Conservation (phyloP, 148 eudicot species). For the Fagopyrum homotropicum region DNA sequence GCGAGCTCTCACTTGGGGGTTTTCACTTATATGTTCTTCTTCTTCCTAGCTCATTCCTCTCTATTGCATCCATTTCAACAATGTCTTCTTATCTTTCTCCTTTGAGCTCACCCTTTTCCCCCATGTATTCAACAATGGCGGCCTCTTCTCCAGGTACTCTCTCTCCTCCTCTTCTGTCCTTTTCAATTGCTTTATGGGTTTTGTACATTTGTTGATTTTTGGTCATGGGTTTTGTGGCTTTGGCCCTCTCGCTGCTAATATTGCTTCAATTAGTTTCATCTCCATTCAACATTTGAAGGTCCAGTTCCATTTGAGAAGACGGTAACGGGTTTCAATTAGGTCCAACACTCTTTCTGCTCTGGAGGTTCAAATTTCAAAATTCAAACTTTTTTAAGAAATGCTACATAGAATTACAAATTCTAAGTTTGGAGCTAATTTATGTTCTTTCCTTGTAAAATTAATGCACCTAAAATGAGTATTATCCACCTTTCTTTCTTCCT, state of each 20-base stretch:
- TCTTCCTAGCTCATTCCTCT: not conserved
- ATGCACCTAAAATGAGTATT: slow-evolving; percentile 14
- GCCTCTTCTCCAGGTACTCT: slow-evolving; percentile 42
- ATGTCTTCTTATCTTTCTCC: slow-evolving; percentile 23
- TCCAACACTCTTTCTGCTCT: not conserved
- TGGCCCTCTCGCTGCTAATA: not conserved
- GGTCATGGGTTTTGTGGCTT: not conserved
- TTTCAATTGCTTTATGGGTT: not conserved
- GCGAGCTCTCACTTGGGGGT: slow-evolving; percentile 13
- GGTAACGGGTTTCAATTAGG: not conserved
- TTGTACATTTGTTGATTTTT: not conserved
- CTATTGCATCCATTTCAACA: not conserved
- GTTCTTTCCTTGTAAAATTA: slow-evolving; percentile 11
- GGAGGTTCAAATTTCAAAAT: slow-evolving; percentile 11
- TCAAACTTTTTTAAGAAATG: slow-evolving; percentile 2
- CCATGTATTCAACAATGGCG: slow-evolving; percentile 33
- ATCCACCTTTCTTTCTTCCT: slow-evolving; percentile 6
- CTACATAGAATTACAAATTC: not conserved
- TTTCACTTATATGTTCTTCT: slow-evolving; percentile 6
- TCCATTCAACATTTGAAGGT: not conserved
- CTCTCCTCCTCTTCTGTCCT: slow-evolving; percentile 9
- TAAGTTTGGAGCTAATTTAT: slow-evolving; percentile 2
- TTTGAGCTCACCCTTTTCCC: slow-evolving; percentile 19
- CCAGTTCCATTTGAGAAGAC: not conserved
- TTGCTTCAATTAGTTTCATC: not conserved